Evolutionary conservation across 2,329 filamentous ascomycete species (phyloP), one percentile per base, ranked within the genome.

Genomic region (Colletotrichum acutatum): DNA sequence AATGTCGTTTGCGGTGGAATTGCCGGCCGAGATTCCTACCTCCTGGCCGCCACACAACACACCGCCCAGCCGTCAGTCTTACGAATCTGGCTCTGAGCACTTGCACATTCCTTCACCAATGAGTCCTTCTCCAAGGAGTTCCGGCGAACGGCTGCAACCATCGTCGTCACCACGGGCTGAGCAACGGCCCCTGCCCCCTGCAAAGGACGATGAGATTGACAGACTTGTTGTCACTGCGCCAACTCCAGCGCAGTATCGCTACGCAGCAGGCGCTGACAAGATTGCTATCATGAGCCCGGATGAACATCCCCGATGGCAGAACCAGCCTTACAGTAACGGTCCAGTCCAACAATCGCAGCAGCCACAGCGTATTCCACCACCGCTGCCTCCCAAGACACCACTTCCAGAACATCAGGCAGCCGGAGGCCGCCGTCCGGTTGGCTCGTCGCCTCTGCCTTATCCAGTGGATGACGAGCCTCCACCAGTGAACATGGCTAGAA

Each of bases 381-480:
- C 93, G 0, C 79, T 95, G 46, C 94, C 94, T 19, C 94, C 94
- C 11, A 95, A 96, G 82, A 95, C 92, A 1, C 93, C 93, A 0
- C 87, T 95, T 4, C 90, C 88, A 0, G 91, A 90, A 71, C 80
- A 80, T 76, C 85, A 80, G 76, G 78, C 65, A 58, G 78, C 74
- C 49, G 79, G 74, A 78, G 84, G 75, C 77, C 82, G 73, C 78
- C 83, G 72, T 77, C 80, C 76, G 22, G 68, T 76, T 22, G 62
- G 57, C 63, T 6, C 74, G 81, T 1, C 34, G 22, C 81, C 85
- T 9, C 87, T 94, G 42, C 95, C 95, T 0, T 98, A 98, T 80
- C 96, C 96, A 0, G 83, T 94, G 60, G 92, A 91, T 58, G 90
- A 91, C 57, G 93, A 97, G 32, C 95, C 96, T 22, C 96, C 96